phyloP scores from a whole-genome alignment of 1,284 basidiomycete genomes.

The Moesziomyces globuligerus region DNA sequence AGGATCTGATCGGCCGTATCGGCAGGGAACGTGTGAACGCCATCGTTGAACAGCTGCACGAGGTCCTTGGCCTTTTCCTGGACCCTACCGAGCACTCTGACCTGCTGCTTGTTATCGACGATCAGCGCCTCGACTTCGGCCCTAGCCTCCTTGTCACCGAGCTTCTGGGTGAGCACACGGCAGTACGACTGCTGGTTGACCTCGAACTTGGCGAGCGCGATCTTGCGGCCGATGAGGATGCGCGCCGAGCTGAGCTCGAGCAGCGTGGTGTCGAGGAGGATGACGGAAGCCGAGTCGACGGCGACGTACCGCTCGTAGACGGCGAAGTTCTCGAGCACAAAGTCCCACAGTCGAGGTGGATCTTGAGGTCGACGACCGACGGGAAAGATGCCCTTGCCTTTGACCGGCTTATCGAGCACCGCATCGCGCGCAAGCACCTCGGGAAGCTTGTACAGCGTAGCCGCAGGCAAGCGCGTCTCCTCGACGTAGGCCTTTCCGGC shows the following conservation, averaged over 20 bases:
- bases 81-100: conserved; percentile 10
- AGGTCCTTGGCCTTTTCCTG: conserved; percentile 8
- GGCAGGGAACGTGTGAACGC: conserved; percentile 1
- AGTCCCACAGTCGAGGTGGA: not conserved
- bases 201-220: conserved; percentile 20
- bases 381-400: conserved; percentile 14
- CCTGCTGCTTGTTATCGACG: conserved; percentile 10
- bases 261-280: conserved; percentile 6
- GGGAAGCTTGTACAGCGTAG: not conserved
- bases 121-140: too few species aligned
- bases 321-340: not conserved
- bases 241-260: conserved; percentile 10
- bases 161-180: not conserved
- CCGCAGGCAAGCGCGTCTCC: not conserved
- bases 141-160: not conserved
- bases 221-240: conserved; percentile 8
- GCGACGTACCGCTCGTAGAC: not conserved
- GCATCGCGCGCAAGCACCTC: conserved; percentile 1
- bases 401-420: conserved; percentile 5
- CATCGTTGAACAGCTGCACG: not conserved
- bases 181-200: conserved; percentile 4
- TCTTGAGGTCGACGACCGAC: conserved; percentile 24
- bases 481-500: not conserved
- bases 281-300: not conserved
- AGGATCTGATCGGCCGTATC: conserved; percentile 1